Evolutionary conservation across 495 filamentous ascomycete species (phyloP).

Genomic region (Cryomyces minteri): DNA sequence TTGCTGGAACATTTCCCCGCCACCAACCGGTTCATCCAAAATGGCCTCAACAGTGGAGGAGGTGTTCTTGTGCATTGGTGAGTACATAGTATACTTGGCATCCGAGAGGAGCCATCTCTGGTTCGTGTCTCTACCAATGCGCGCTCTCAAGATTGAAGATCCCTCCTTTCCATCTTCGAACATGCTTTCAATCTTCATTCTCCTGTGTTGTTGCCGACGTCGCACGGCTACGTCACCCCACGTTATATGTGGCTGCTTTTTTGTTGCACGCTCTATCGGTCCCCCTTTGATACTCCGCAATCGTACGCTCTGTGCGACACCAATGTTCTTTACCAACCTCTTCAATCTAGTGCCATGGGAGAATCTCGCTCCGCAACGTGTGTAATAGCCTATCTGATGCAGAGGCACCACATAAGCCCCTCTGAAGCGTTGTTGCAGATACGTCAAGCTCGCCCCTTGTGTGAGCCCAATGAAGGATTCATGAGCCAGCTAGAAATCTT

Average conservation of each 20-base stretch:
- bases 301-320: too few relatives aligned
- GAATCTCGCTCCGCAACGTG: slow-evolving; percentile 80
- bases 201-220: too few relatives aligned
- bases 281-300: too few relatives aligned
- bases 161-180: too few relatives aligned
- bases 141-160: not conserved
- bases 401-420: slow-evolving; percentile 35
- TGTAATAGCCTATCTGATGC: slow-evolving; percentile 71
- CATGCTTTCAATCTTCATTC: too few relatives aligned
- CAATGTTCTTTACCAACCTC: too few relatives aligned
- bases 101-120: slow-evolving; percentile 14
- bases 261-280: too few relatives aligned
- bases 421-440: slow-evolving; percentile 42
- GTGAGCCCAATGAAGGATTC: slow-evolving; percentile 79
- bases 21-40: slow-evolving; percentile 66
- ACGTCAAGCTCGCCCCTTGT: slow-evolving; percentile 44
- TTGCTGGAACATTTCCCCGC: slow-evolving; percentile 60
- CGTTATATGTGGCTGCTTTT: too few relatives aligned
- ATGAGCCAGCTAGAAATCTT: slow-evolving; percentile 77
- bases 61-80: slow-evolving; percentile 62
- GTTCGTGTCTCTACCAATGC: too few relatives aligned
- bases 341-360: slow-evolving; percentile 63
- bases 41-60: slow-evolving; percentile 47
- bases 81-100: slow-evolving; percentile 11
- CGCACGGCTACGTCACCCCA: too few relatives aligned